Evolutionary conservation across 345 rosid species (phyloP).

Genomic region (Eucalyptus paniculata): DNA sequence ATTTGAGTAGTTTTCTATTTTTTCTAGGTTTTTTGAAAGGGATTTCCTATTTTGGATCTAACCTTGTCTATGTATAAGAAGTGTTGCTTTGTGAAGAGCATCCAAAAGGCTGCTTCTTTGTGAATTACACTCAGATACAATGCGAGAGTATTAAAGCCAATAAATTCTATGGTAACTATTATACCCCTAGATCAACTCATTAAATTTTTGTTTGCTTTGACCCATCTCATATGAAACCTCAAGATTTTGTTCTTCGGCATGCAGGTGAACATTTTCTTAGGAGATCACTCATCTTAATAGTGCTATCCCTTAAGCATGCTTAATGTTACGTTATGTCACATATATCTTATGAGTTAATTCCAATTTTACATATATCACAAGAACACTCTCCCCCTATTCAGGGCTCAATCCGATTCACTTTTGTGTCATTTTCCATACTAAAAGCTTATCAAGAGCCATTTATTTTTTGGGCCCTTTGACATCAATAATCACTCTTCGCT

Average conservation of each 20-base stretch:
- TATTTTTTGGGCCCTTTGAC: not conserved
- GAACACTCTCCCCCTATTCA: not conserved
- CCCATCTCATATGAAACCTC: not conserved
- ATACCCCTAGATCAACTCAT: not conserved
- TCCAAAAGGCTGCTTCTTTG: too few species aligned
- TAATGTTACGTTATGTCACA: too few species aligned
- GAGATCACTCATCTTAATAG: not conserved
- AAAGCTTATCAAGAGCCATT: not conserved
- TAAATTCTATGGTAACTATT: not conserved
- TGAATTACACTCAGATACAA: rapidly evolving
- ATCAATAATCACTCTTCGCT: not conserved
- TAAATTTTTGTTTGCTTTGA: not conserved
- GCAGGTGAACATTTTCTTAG: not conserved
- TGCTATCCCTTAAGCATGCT: not conserved
- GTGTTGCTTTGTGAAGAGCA: not conserved
- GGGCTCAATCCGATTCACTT: rapidly evolving
- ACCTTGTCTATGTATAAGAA: not conserved
- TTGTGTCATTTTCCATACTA: not conserved
- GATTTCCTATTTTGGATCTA: not conserved
- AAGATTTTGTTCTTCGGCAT: not conserved
- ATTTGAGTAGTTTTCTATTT: not conserved
- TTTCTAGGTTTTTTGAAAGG: not conserved
- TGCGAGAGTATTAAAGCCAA: not conserved
- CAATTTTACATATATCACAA: not conserved
- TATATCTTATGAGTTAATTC: not conserved